phyloP scores from a whole-genome alignment of 495 filamentous ascomycete genomes.

The Penicillium lividum region DNA sequence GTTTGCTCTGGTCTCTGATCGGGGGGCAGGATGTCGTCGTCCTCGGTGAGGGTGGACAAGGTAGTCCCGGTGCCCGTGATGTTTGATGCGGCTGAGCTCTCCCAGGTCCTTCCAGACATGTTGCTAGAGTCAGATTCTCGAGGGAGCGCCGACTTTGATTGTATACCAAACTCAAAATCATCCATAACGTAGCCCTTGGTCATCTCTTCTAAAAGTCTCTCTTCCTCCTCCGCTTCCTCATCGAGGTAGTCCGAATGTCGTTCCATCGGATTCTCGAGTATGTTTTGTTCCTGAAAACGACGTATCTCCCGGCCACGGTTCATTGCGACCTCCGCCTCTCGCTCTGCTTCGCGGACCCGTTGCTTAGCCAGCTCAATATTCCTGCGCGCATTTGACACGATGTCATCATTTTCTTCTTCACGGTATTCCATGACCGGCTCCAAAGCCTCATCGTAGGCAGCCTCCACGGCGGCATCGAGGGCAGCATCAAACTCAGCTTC shows the following conservation, averaged over 20 bases:
- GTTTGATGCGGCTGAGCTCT: constrained; percentile 80
- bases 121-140: constrained; percentile 88
- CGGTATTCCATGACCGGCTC: constrained; percentile 62
- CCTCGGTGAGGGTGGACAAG: constrained; percentile 77
- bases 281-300: constrained; percentile 35
- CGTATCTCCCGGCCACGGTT: constrained; percentile 46
- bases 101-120: constrained; percentile 81
- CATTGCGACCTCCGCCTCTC: constrained; percentile 68
- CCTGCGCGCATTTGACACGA: constrained; percentile 60
- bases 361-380: constrained; percentile 80
- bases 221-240: constrained; percentile 87
- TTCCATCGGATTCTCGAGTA: constrained; percentile 32
- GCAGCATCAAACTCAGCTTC: constrained; percentile 95
- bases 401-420: constrained; percentile 38
- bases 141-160: constrained; percentile 74
- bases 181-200: constrained; percentile 84
- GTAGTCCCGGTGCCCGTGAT: constrained; percentile 70
- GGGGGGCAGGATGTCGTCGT: constrained; percentile 38
- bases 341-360: constrained; percentile 73
- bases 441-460: constrained; percentile 90
- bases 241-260: constrained; percentile 54
- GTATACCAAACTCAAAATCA: constrained; percentile 77
- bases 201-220: constrained; percentile 90
- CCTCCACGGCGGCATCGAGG: constrained; percentile 92
- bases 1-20: constrained; percentile 32